These are phyloP conservation scores for Grigorovia yakushimaensis DNA, from an alignment of 805 yeast genomes.

Conservation along the genomic window DNA sequence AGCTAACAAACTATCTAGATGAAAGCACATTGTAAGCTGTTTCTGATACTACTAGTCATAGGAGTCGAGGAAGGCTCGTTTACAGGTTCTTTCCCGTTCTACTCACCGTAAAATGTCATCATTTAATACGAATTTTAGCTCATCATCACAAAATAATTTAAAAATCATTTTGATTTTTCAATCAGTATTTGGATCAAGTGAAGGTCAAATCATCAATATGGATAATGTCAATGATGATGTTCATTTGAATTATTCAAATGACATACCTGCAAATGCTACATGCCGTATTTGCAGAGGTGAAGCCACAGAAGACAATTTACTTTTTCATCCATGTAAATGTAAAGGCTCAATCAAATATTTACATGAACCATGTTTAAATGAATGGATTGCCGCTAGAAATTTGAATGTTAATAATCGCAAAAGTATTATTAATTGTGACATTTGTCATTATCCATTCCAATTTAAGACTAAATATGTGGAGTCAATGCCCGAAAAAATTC, in stretches of 20 bases:
- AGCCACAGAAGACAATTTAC: conserved; percentile 65
- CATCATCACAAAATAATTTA: neutral
- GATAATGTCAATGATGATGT: neutral
- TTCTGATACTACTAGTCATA: too few relatives aligned
- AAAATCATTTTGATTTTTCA: too few relatives aligned
- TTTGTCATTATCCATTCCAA: conserved; percentile 68
- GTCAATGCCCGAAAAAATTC: conserved; percentile 56
- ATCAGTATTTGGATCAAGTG: neutral
- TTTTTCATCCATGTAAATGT: conserved; percentile 88
- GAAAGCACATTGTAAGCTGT: too few relatives aligned
- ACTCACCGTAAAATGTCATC: too few relatives aligned
- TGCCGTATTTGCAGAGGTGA: conserved; percentile 96
- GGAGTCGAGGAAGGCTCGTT: too few relatives aligned
- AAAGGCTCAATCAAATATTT: conserved; percentile 87
- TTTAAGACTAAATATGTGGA: conserved; percentile 58
- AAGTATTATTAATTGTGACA: conserved; percentile 67
- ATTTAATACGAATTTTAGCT: neutral
- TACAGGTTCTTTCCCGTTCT: too few relatives aligned
- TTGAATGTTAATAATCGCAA: conserved; percentile 26
- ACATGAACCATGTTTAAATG: conserved; percentile 83
- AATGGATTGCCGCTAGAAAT: conserved; percentile 56
- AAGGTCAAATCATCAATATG: neutral
- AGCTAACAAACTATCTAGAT: too few relatives aligned
- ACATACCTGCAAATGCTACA: conserved; percentile 26
- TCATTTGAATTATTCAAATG: neutral